Percentiles rank a stretch among this genome's conserved stretches.
Evolutionary conservation across 1,284 basidiomycete species (phyloP).

Genomic region (Waitea zeae): DNA sequence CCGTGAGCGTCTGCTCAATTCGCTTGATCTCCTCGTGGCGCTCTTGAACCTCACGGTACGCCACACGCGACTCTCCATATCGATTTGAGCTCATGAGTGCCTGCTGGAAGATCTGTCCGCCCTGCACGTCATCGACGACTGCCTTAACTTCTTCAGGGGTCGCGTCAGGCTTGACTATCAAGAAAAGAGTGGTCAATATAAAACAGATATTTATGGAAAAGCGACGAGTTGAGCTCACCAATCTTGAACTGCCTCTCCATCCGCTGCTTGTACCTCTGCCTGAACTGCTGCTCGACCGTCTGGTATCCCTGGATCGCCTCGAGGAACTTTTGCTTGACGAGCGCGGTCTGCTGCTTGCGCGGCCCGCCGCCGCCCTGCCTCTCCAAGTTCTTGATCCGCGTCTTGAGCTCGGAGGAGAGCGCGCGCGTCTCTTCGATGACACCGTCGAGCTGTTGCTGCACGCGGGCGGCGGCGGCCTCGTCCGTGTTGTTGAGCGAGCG

Average conservation of each 20-base stretch:
- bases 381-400: constrained; percentile 66
- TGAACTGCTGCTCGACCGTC: constrained; percentile 84
- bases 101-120: constrained; percentile 87
- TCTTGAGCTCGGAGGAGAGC: constrained; percentile 58
- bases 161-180: constrained; percentile 82
- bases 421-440: constrained; percentile 67
- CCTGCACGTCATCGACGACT: constrained; percentile 74
- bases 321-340: constrained; percentile 70
- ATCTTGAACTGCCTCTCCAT: constrained; percentile 96
- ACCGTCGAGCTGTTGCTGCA: constrained; percentile 48
- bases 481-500: constrained; percentile 68
- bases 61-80: constrained; percentile 79
- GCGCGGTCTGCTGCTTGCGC: constrained; percentile 67
- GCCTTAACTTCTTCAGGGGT: constrained; percentile 81
- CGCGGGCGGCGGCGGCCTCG: constrained; percentile 44
- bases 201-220: too few relatives aligned
- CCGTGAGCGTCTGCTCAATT: constrained; percentile 84
- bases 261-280: constrained; percentile 85
- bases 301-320: constrained; percentile 82
- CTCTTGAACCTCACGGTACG: constrained; percentile 91
- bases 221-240: constrained; percentile 31
- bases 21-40: constrained; percentile 91
- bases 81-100: constrained; percentile 86
- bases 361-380: constrained; percentile 60
- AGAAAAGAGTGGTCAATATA: constrained; percentile 3